Base-by-base conservation (phyloP, 306 rosid species). In the Cyamopsis tetragonoloba region DNA sequence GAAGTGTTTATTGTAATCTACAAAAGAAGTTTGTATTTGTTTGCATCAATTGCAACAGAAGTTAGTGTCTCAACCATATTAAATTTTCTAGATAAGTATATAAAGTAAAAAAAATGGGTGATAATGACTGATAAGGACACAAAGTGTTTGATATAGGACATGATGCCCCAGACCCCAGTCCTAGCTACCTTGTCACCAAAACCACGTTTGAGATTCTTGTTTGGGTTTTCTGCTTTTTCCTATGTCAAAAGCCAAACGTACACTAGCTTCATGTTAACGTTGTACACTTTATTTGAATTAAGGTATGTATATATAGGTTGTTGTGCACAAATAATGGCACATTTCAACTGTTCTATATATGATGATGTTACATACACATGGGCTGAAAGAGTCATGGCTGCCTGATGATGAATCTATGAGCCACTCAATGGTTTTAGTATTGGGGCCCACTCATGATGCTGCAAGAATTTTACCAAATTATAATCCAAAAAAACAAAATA, bases 71-170 rank as follows among this genome's bases (percentile, higher is more conserved):
- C 81, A 73, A 58, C 57, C 43, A 73, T 65, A 63, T 58, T 59
- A 63, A 48, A 57, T 70, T 20, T 77, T 37, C 32, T 65, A 28
- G 54, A 14, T 64, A 56, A 23, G 43, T 59, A 58, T 47, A 55
- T 38, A 51, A 71, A 57, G 61, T 27, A 20, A 62, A 73, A 76
- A 41, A 73, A 76, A 41, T 62, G 31, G 14, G 42, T 69, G 87
- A 87, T 85, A 82, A 83, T 87, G 88, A 80, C 28, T 79, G 95
- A 89, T 79, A 78, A 84, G 76, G 95, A 89, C 95, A 89, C 87
- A 87, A 91, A 89, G 96, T 54, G 41, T 76, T 78, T 70, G 81
- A 80, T 26, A 80, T 27, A 72, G 8, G 66, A 83, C 87, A 88
- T 84, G 83, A 81, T 88, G 89, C 82, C 74, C 28, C 70, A 68